Evolutionary conservation across 1,139 yeast genomes (phyloP).

Genomic region (Pichia sp.): DNA sequence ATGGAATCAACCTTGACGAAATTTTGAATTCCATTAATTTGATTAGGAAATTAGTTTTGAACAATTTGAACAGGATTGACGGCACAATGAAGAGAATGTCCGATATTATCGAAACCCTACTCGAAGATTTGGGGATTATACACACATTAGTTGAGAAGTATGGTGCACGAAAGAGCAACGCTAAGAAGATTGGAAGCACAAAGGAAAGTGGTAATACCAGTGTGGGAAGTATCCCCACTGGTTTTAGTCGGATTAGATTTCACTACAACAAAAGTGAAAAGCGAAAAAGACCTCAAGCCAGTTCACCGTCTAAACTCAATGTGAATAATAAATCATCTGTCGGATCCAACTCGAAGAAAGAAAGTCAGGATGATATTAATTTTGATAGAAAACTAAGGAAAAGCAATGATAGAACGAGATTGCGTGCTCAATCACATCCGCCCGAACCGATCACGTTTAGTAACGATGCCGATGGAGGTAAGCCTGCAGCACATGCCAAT

Average conservation of each 20-base stretch:
- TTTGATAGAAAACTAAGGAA: too few relatives aligned
- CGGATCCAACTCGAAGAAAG: too few relatives aligned
- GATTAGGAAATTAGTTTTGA: conserved; percentile 29
- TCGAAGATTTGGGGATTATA: conserved; percentile 32
- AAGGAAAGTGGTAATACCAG: conserved; percentile 25
- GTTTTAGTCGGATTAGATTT: conserved; percentile 20
- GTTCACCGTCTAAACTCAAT: too few relatives aligned
- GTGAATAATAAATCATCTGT: too few relatives aligned
- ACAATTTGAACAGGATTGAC: conserved; percentile 28
- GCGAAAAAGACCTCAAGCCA: conserved; percentile 1
- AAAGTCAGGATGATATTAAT: too few relatives aligned
- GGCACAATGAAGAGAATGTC: conserved; percentile 34
- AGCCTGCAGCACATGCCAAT: too few relatives aligned
- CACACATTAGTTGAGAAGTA: conserved; percentile 28
- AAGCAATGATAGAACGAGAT: too few relatives aligned
- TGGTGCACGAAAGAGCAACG: conserved; percentile 23
- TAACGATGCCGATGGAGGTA: too few relatives aligned
- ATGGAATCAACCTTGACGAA: conserved; percentile 25
- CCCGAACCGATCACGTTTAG: too few relatives aligned
- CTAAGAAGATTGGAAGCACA: conserved; percentile 22
- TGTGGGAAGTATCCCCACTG: conserved; percentile 24
- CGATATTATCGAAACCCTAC: conserved; percentile 32
- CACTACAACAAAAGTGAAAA: conserved; percentile 6
- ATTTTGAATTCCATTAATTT: conserved; percentile 30
- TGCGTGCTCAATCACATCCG: conserved; percentile 6